phyloP scores from a whole-genome alignment of 2,329 filamentous ascomycete genomes.

The Parafenestella ontariensis region DNA sequence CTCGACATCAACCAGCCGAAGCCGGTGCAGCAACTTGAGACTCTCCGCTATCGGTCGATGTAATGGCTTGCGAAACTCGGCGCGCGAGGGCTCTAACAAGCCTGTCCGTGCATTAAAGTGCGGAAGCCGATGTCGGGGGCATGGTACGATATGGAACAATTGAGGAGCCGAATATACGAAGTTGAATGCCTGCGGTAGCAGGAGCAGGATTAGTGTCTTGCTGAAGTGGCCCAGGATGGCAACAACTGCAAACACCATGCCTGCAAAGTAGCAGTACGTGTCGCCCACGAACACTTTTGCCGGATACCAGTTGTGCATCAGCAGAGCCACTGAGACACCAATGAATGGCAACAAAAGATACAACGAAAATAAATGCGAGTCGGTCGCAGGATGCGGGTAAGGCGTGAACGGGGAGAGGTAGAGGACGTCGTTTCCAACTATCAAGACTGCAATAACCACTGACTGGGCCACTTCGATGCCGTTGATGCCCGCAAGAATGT shows the following conservation, averaged over 20 bases:
- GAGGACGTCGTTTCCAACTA: slow-evolving; percentile 85
- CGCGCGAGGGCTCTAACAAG: slow-evolving; percentile 84
- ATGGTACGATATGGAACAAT: slow-evolving; percentile 87
- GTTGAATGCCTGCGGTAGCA: slow-evolving; percentile 95
- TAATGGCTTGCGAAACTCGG: slow-evolving; percentile 76
- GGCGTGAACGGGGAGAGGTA: slow-evolving; percentile 77
- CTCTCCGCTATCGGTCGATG: slow-evolving; percentile 65
- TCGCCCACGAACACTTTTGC: slow-evolving; percentile 96
- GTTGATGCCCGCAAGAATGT: slow-evolving; percentile 99
- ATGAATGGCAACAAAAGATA: slow-evolving; percentile 95
- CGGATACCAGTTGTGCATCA: slow-evolving; percentile 94
- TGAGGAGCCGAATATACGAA: slow-evolving; percentile 94
- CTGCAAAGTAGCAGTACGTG: slow-evolving; percentile 99
- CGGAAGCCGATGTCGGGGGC: slow-evolving; percentile 89
- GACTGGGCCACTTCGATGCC: slow-evolving; percentile 97
- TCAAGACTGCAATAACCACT: slow-evolving; percentile 82
- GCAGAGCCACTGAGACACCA: slow-evolving; percentile 85
- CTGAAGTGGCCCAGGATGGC: slow-evolving; percentile 97
- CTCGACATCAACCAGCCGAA: slow-evolving; percentile 73
- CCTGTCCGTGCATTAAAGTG: slow-evolving; percentile 86
- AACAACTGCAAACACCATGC: slow-evolving; percentile 98
- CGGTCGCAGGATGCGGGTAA: slow-evolving; percentile 90
- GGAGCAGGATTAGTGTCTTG: slow-evolving; percentile 90
- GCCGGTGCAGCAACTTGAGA: slow-evolving; percentile 71
- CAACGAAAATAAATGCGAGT: slow-evolving; percentile 94